Evolutionary conservation across 306 rosid species (phyloP), one percentile per base, ranked within the genome.

Genomic region (Cucumis cinereus): DNA sequence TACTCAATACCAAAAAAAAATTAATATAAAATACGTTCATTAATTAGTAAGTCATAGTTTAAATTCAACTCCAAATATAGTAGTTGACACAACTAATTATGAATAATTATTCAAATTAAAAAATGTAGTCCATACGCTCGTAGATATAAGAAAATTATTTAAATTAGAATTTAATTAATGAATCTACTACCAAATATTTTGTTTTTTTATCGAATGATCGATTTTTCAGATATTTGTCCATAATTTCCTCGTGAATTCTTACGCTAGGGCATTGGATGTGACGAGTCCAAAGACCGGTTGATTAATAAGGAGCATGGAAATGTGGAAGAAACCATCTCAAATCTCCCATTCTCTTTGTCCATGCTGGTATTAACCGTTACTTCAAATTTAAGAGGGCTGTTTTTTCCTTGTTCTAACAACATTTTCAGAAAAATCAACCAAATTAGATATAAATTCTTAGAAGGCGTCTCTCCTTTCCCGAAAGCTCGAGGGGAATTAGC

Each of bases 361-460:
- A 87, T 64, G 76, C 54, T 55, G 19, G 88, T 80, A 76, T 88
- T 86, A 73, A 88, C 88, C 43, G 19, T 28, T 61, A 91, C 85
- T 83, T 81, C 87, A 59, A 93, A 85, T 82, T 86, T 87, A 77
- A 88, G 76, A 72, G 96, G 90, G 40, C 87, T 76, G 75, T 91
- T 93, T 61, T 80, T 86, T 77, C 89, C 93, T 84, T 88, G 90
- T 35, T 80, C 84, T 84, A 91, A 81, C 85, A 90, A 81, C 76
- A 84, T 33, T 84, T 86, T 91, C 56, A 93, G 81, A 79, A 93
- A 76, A 74, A 93, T 79, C 68, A 88, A 82, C 97, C 96, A 93
- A 19, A 91, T 77, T 73, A 63, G 76, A 77, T 81, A 84, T 28
- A 85, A 79, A 84, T 85, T 76, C 3, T 77, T 73, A 56, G 86